Evolutionary conservation across 768 basidiomycete species (phyloP).

Genomic region (Suillus subalutaceus): DNA sequence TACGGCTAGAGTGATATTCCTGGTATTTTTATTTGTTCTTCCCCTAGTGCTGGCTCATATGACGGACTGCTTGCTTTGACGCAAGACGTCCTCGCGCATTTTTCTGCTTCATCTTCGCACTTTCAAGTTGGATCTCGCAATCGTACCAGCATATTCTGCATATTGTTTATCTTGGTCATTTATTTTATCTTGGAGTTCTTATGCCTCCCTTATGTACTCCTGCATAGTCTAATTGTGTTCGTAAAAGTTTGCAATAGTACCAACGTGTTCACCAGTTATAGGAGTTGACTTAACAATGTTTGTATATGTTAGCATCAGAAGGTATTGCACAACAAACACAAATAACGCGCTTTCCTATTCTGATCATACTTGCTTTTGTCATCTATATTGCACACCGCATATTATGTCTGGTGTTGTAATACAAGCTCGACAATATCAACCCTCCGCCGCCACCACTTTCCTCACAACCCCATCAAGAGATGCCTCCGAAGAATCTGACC

Average conservation of each 20-base stretch:
- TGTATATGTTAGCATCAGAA: slow-evolving; percentile 18
- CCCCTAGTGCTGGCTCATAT: slow-evolving; percentile 23
- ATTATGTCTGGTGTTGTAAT: slow-evolving; percentile 33
- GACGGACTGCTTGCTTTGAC: slow-evolving; percentile 35
- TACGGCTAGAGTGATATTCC: slow-evolving; percentile 21
- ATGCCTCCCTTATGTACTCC: slow-evolving; percentile 31
- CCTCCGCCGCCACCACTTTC: slow-evolving; percentile 47
- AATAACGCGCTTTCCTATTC: slow-evolving; percentile 6
- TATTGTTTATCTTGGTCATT: slow-evolving; percentile 41
- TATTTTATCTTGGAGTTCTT: slow-evolving; percentile 38
- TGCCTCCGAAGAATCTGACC: slow-evolving; percentile 32
- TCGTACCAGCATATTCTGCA: slow-evolving; percentile 36
- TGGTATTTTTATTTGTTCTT: slow-evolving; percentile 33
- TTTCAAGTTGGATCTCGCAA: slow-evolving; percentile 34
- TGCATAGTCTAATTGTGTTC: slow-evolving; percentile 10
- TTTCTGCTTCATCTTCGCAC: slow-evolving; percentile 20
- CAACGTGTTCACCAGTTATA: not conserved
- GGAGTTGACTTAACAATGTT: slow-evolving; percentile 8
- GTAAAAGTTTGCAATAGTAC: slow-evolving; percentile 22
- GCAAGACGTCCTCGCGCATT: slow-evolving; percentile 7
- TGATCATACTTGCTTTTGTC: not conserved
- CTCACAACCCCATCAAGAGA: slow-evolving; percentile 34
- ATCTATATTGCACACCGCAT: not conserved
- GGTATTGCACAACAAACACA: slow-evolving; percentile 9
- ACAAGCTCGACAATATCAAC: slow-evolving; percentile 43